These are phyloP conservation scores for Colletotrichum lini DNA, from an alignment of 2,329 filamentous ascomycete genomes.

Conservation along the genomic window DNA sequence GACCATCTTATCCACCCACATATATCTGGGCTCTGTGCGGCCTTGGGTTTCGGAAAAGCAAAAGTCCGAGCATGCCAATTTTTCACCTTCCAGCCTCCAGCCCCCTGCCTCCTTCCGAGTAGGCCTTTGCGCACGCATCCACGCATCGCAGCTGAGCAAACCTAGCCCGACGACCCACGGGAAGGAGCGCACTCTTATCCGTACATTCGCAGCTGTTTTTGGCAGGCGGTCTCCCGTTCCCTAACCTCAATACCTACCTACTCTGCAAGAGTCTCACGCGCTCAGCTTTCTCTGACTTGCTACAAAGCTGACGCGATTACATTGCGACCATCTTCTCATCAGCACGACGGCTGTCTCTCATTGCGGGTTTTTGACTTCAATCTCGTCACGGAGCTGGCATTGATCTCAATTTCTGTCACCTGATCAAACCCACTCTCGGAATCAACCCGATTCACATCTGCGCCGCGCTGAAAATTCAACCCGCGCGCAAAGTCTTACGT, in stretches of 20 bases:
- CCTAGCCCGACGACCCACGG: constrained; percentile 8
- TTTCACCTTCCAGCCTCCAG: constrained; percentile 24
- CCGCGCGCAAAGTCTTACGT: constrained; percentile 21
- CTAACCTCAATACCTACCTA: constrained; percentile 28
- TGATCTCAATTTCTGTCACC: constrained; percentile 28
- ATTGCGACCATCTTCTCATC: background rate
- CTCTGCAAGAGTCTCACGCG: constrained; percentile 18
- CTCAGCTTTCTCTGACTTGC: constrained; percentile 24
- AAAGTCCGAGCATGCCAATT: constrained; percentile 3
- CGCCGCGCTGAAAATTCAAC: constrained; percentile 37
- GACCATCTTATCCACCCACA: no score
- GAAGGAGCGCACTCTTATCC: constrained; percentile 15
- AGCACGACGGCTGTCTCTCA: background rate
- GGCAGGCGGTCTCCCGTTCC: constrained; percentile 39
- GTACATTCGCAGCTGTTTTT: constrained; percentile 13
- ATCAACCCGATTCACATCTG: constrained; percentile 10
- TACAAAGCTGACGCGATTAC: constrained; percentile 17
- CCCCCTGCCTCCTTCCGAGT: constrained; percentile 2
- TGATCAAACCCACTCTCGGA: constrained; percentile 36
- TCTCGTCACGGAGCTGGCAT: constrained; percentile 15
- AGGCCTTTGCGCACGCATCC: constrained; percentile 3
- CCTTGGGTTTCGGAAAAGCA: background rate
- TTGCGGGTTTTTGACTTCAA: background rate
- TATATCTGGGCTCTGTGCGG: no score
- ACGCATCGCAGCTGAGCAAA: constrained; percentile 19